These are phyloP conservation scores for Russula emetica DNA, from an alignment of 768 basidiomycete genomes.

Conservation along the genomic window DNA sequence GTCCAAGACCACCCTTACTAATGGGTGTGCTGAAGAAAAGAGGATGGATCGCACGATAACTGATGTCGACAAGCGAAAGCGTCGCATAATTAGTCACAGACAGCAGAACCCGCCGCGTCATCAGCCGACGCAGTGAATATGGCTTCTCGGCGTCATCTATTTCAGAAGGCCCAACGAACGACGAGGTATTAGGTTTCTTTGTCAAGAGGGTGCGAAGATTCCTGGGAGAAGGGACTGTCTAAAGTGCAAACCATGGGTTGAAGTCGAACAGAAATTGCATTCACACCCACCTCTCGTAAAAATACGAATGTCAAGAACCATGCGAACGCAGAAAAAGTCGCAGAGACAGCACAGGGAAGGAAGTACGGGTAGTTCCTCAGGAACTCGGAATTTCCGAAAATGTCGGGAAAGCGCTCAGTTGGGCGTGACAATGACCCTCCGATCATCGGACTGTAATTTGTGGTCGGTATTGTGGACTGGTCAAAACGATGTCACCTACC, in stretches of 20 bases:
- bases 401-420: constrained; percentile 56
- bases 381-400: constrained; percentile 56
- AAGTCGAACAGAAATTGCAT: constrained; percentile 26
- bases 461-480: background rate
- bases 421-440: constrained; percentile 66
- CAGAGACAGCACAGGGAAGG: constrained; percentile 64
- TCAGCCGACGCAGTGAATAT: constrained; percentile 47
- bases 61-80: constrained; percentile 63
- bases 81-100: constrained; percentile 62
- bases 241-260: background rate
- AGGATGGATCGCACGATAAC: constrained; percentile 62
- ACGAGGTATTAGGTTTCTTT: background rate
- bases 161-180: background rate
- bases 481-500: constrained; percentile 36
- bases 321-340: constrained; percentile 52
- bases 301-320: constrained; percentile 51
- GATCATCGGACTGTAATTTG: constrained; percentile 51
- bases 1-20: constrained; percentile 62
- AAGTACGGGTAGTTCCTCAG: constrained; percentile 71
- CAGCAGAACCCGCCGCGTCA: constrained; percentile 53
- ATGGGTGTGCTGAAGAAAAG: constrained; percentile 71
- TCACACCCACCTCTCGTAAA: constrained; percentile 50
- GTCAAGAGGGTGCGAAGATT: constrained; percentile 18
- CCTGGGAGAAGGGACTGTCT: constrained; percentile 26
- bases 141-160: constrained; percentile 36